These are phyloP conservation scores for Gardenia jasminoides DNA, from an alignment of 257 asterid genomes.

Conservation along the genomic window DNA sequence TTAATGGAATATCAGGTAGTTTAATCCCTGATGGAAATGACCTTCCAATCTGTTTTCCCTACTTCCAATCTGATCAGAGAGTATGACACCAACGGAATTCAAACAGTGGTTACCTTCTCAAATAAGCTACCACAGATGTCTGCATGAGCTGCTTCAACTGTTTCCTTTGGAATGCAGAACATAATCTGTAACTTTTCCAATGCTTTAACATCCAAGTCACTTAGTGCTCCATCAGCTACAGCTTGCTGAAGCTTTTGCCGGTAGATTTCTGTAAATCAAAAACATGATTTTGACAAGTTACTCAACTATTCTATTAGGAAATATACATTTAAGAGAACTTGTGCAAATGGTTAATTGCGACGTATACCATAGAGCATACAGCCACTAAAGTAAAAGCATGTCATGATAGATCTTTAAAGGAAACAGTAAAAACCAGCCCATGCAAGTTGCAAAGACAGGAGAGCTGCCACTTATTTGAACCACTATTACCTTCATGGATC, in stretches of 20 bases:
- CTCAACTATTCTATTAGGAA: neutral
- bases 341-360: neutral
- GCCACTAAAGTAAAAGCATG: neutral
- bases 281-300: conserved; percentile 7
- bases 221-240: conserved; percentile 79
- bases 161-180: conserved; percentile 87
- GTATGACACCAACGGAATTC: neutral
- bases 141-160: conserved; percentile 87
- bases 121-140: conserved; percentile 92
- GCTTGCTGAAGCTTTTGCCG: conserved; percentile 79
- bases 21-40: neutral
- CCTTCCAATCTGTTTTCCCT: neutral
- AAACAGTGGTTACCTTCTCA: conserved; percentile 61
- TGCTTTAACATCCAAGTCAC: conserved; percentile 74
- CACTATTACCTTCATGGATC: conserved; percentile 74
- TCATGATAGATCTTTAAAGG: neutral
- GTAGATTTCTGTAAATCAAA: conserved; percentile 56
- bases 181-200: conserved; percentile 82
- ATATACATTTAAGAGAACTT: neutral
- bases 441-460: neutral
- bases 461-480: conserved; percentile 15
- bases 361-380: neutral
- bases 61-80: neutral
- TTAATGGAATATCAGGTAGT: neutral
- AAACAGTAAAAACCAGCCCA: neutral